Base-by-base conservation (phyloP, 2,329 filamentous ascomycete genomes). In the Xylaria sp. region DNA sequence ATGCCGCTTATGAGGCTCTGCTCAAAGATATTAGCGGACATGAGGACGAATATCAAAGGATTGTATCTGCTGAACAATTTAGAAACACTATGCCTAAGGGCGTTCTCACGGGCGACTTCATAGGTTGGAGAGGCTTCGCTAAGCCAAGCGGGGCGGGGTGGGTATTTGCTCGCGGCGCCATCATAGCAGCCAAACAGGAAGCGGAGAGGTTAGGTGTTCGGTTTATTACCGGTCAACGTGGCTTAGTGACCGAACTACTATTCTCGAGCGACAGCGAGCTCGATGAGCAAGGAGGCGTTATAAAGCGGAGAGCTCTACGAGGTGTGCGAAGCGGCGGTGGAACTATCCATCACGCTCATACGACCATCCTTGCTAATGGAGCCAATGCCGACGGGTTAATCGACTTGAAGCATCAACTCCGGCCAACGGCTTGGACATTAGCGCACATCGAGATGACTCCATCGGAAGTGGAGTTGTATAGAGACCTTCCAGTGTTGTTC, bases 341-440 rank as follows among this genome's bases (percentile, higher is more conserved):
- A 0, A 71, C 71, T 0, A 59, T 78, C 1, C 79, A 86, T 69
- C 68, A 34, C 0, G 84, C 84, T 17, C 77, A 82, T 2, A 79
- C 78, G 19, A 83, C 80, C 0, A 83, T 88, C 27, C 78, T 88
- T 12, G 79, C 82, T 17, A 82, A 84, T 2, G 85, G 85, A 3
- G 85, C 85, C 14, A 80, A 79, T 47, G 83, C 83, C 17, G 81
- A 83, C 39, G 73, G 75, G 2, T 74, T 88, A 0, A 74, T 88
- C 1, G 83, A 87, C 67, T 82, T 86, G 67, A 80, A 85, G 73
- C 78, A 82, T 39, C 85, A 88, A 71, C 75, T 88, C 8, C 79
- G 84, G n/a, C 83, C 85, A 1, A 87, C 84, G 3, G 84, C 85
- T 1, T 86, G 85, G 84, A 87, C 85, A 21, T 74, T 88, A 1